Conservation (phyloP, 306 rosid species). For the Fragaria ananassa region DNA sequence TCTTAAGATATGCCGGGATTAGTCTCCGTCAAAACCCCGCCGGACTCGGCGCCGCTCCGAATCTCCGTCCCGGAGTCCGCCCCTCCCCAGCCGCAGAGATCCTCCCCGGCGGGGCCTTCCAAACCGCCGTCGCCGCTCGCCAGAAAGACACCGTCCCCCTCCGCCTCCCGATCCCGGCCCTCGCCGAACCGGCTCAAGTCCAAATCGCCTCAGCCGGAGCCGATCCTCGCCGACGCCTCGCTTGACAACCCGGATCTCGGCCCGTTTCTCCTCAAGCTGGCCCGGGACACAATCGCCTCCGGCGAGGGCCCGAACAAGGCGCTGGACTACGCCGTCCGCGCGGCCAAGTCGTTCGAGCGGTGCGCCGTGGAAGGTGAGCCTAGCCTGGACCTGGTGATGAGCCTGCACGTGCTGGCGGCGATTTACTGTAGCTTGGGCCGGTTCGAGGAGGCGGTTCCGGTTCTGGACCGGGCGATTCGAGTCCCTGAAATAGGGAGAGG, state of each 20-base stretch:
- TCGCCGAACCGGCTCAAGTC: slow-evolving; percentile 45
- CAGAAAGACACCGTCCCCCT: slow-evolving; percentile 69
- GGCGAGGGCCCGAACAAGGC: slow-evolving; percentile 94
- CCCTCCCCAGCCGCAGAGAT: slow-evolving; percentile 42
- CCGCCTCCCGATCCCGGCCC: slow-evolving; percentile 69
- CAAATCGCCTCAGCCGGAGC: slow-evolving; percentile 59
- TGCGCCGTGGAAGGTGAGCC: slow-evolving; percentile 79
- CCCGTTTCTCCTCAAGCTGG: slow-evolving; percentile 86
- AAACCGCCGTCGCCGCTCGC: slow-evolving; percentile 72
- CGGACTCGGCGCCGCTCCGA: slow-evolving; percentile 56
- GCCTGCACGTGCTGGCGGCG: slow-evolving; percentile 91
- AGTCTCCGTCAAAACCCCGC: slow-evolving; percentile 72
- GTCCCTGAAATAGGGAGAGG: slow-evolving; percentile 63
- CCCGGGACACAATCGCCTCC: slow-evolving; percentile 87
- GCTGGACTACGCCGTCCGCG: slow-evolving; percentile 74
- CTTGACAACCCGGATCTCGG: slow-evolving; percentile 99
- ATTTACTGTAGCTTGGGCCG: slow-evolving; percentile 86
- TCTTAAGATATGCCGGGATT: slow-evolving; percentile 68
- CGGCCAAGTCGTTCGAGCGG: slow-evolving; percentile 88
- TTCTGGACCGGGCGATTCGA: slow-evolving; percentile 80
- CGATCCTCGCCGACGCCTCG: slow-evolving; percentile 53
- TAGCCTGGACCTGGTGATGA: slow-evolving; percentile 91
- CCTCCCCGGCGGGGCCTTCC: slow-evolving; percentile 33
- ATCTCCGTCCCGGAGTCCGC: slow-evolving; percentile 57
- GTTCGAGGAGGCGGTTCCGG: slow-evolving; percentile 95